Percentiles rank a stretch among this genome's conserved stretches.
phyloP scores from a whole-genome alignment of 371 early-diverging fungal species.

The Apophysomyces ossiformis region DNA sequence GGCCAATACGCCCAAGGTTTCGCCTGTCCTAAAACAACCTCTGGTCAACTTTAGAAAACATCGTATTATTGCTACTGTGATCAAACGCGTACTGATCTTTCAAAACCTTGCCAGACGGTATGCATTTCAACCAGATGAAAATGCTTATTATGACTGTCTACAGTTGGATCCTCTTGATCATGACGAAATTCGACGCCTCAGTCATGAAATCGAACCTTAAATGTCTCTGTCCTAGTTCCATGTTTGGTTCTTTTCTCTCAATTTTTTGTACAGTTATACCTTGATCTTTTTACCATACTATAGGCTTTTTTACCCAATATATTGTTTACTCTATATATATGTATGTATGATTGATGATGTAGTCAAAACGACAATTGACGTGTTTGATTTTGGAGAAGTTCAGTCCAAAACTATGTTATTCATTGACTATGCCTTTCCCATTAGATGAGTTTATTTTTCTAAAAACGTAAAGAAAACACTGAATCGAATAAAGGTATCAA shows the following conservation, averaged over 20 bases:
- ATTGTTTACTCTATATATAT: background rate
- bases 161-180: constrained; percentile 38
- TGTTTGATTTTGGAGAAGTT: too few relatives aligned
- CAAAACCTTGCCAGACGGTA: constrained; percentile 63
- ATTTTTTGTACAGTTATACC: background rate
- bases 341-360: background rate
- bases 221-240: background rate
- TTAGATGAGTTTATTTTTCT: too few relatives aligned
- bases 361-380: background rate
- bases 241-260: background rate
- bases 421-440: background rate
- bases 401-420: background rate
- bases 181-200: constrained; percentile 39
- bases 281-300: background rate
- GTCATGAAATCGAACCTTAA: constrained; percentile 24
- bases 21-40: constrained; percentile 43
- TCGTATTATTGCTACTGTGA: constrained; percentile 66
- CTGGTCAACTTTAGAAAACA: constrained; percentile 70
- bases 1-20: constrained; percentile 19
- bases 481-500: too few relatives aligned
- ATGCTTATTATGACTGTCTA: constrained; percentile 43
- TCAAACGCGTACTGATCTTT: constrained; percentile 65
- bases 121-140: constrained; percentile 53
- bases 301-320: background rate
- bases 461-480: too few relatives aligned